phyloP scores from a whole-genome alignment of 192 early-diverging fungal species.

The Dispira simplex region DNA sequence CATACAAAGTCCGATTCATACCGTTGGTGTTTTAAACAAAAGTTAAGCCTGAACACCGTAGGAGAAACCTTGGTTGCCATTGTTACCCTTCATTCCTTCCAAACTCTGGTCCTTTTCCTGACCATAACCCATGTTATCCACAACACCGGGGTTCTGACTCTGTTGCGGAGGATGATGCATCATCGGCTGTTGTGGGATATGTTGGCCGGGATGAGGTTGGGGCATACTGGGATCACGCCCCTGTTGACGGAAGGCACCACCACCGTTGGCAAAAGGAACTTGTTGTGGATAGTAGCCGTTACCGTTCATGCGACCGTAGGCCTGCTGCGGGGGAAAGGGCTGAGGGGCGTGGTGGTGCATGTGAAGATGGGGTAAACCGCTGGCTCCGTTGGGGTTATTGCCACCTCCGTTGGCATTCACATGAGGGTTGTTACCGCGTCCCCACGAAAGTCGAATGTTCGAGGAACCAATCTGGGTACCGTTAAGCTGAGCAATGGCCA shows the following conservation, averaged over 20 bases:
- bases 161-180: no score
- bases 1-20: no score
- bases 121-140: background rate
- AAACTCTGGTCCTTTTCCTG: conserved; percentile 2
- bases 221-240: background rate
- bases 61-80: background rate
- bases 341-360: background rate
- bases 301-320: conserved; percentile 9
- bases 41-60: conserved; percentile 8
- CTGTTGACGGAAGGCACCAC: background rate
- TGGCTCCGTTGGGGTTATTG: background rate
- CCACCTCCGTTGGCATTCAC: background rate
- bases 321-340: background rate
- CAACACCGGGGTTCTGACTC: background rate
- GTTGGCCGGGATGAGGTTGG: no score
- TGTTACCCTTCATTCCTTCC: background rate
- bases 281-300: conserved; percentile 3
- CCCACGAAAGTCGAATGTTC: conserved; percentile 57
- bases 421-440: conserved; percentile 29
- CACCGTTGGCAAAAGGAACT: background rate
- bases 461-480: conserved; percentile 69
- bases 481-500: conserved; percentile 82
- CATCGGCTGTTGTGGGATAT: no score
- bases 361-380: background rate
- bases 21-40: no score